Evolutionary conservation across 192 early-diverging fungal genomes (phyloP).

Genomic region (Gorgonomyces haynaldii): DNA sequence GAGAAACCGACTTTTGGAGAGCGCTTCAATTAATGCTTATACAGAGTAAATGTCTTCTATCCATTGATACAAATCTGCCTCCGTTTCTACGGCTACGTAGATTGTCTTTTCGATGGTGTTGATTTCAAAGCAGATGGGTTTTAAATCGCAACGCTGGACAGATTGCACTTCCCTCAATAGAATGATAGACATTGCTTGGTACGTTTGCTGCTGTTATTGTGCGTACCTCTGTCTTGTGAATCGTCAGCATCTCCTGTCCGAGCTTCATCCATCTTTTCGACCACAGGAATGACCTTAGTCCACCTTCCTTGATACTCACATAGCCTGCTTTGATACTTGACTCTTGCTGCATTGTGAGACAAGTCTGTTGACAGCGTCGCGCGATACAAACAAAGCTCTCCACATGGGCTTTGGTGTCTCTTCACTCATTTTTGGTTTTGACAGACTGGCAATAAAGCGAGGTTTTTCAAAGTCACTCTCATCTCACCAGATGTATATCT

Average conservation of each 20-base stretch:
- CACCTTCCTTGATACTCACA: slow-evolving; percentile 65
- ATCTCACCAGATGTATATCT: too few relatives aligned
- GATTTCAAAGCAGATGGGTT: slow-evolving; percentile 90
- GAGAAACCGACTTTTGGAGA: slow-evolving; percentile 46
- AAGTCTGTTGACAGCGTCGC: too few relatives aligned
- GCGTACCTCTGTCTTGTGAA: slow-evolving; percentile 73
- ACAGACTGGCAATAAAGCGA: too few relatives aligned
- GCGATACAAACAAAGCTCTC: too few relatives aligned
- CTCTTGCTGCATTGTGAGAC: too few relatives aligned
- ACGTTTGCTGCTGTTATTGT: not conserved
- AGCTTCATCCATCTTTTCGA: slow-evolving; percentile 68
- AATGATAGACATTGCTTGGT: slow-evolving; percentile 76
- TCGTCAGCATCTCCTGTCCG: slow-evolving; percentile 64
- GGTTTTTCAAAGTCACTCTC: too few relatives aligned
- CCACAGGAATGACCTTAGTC: slow-evolving; percentile 72
- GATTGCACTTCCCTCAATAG: slow-evolving; percentile 86
- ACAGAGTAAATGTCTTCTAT: slow-evolving; percentile 95
- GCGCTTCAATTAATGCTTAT: slow-evolving; percentile 14
- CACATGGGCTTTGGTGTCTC: too few relatives aligned
- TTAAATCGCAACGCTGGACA: slow-evolving; percentile 78
- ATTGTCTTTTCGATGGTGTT: slow-evolving; percentile 88
- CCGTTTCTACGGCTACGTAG: slow-evolving; percentile 83
- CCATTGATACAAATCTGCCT: slow-evolving; percentile 97
- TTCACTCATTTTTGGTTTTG: too few relatives aligned
- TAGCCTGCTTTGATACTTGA: too few relatives aligned